Percentiles rank a stretch among this genome's conserved stretches.
These are phyloP conservation scores for Euphorbia schlechtendalii DNA, from an alignment of 441 rosid genomes.

Conservation along the genomic window DNA sequence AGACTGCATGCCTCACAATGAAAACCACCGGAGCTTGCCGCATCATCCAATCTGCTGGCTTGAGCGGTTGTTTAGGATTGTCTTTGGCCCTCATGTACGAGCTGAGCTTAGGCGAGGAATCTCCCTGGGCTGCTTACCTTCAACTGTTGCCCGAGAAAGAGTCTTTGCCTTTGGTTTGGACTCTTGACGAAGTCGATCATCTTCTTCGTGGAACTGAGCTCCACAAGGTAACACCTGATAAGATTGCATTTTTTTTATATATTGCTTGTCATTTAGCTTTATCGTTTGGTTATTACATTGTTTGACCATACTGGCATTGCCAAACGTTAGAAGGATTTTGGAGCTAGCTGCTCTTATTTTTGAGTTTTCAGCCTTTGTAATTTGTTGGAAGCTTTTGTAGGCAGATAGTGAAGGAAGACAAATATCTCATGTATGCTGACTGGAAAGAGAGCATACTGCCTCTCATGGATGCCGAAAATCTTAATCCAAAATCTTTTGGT, in stretches of 20 bases:
- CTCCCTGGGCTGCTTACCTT: slow-evolving; percentile 76
- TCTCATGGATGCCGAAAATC: slow-evolving; percentile 34
- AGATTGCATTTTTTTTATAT: neutral
- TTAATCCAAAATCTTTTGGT: slow-evolving; percentile 38
- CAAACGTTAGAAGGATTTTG: neutral
- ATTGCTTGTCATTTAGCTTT: neutral
- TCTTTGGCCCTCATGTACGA: slow-evolving; percentile 80
- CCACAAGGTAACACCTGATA: slow-evolving; percentile 41
- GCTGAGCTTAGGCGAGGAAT: slow-evolving; percentile 51
- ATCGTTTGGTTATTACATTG: neutral
- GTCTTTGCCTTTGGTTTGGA: slow-evolving; percentile 65
- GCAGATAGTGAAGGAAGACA: slow-evolving; percentile 79
- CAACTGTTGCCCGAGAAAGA: slow-evolving; percentile 61
- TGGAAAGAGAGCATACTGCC: slow-evolving; percentile 72
- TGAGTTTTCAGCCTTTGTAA: slow-evolving; percentile 8
- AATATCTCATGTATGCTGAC: slow-evolving; percentile 57
- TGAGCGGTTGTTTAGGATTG: slow-evolving; percentile 61
- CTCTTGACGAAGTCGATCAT: slow-evolving; percentile 45
- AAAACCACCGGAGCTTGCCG: slow-evolving; percentile 50
- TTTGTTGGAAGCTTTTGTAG: slow-evolving; percentile 29
- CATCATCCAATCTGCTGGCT: slow-evolving; percentile 46
- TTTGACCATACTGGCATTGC: neutral
- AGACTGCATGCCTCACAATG: slow-evolving; percentile 67
- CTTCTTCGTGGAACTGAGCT: slow-evolving; percentile 81
- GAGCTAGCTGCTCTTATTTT: neutral